phyloP scores from a whole-genome alignment of 164 flowering plant species.

The Vitis labrusca region DNA sequence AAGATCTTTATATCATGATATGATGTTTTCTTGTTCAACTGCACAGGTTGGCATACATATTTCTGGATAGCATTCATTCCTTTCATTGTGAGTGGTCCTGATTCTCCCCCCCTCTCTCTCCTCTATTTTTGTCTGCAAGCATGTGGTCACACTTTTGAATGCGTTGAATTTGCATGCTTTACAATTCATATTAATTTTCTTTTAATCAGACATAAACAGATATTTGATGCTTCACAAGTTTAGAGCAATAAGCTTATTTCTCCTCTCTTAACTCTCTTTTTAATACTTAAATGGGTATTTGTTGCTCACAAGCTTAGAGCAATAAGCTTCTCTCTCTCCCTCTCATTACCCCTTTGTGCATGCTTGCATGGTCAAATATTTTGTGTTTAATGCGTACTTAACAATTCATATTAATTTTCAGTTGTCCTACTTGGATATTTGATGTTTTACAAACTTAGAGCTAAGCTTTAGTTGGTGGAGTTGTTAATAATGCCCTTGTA shows the following conservation, averaged over 20 bases:
- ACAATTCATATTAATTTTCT: too few relatives aligned
- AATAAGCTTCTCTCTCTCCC: too few relatives aligned
- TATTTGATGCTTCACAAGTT: too few relatives aligned
- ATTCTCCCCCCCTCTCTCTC: neutral
- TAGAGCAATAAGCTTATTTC: too few relatives aligned
- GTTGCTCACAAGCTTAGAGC: too few relatives aligned
- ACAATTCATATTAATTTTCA: neutral
- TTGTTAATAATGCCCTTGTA: neutral
- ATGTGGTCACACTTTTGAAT: too few relatives aligned
- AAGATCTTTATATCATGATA: neutral
- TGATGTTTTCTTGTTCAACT: constrained; percentile 8
- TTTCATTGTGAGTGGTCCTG: constrained; percentile 58
- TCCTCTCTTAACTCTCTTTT: neutral
- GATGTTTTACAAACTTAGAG: neutral
- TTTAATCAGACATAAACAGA: too few relatives aligned
- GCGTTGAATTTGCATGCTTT: too few relatives aligned
- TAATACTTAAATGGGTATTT: too few relatives aligned
- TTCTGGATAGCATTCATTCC: constrained; percentile 96
- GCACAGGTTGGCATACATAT: constrained; percentile 94
- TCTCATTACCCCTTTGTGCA: neutral
- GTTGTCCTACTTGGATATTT: neutral
- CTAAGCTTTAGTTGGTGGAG: neutral
- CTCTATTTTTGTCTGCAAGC: too few relatives aligned
- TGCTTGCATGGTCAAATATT: neutral
- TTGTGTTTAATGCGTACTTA: neutral